Base-by-base conservation (phyloP, 305 asterid species). In the Ilex paraguariensis region DNA sequence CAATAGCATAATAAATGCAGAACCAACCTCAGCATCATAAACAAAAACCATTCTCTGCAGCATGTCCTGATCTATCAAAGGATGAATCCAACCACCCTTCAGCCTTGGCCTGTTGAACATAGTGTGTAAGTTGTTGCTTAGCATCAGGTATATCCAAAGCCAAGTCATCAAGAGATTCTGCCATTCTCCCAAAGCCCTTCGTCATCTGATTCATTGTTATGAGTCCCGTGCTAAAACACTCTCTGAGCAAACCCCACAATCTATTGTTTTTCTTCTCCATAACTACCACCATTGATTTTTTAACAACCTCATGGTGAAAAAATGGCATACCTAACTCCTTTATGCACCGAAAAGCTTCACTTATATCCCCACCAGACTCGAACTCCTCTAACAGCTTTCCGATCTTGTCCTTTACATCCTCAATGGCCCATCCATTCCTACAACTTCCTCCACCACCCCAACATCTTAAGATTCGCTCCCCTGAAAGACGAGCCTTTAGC, bases 251-350 rank as follows among this genome's bases (percentile, higher is more conserved):
- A 10, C 73, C 39, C 97, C 98, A 92, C 65, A 84, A 46, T 57
- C 93, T 78, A 52, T 84, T 88, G 36, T 82, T 82, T 74, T 75
- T 84, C 55, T 79, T 90, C 87, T 92, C 97, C 81, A 87, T 90
- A 5, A 89, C 77, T 3, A 72, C 72, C 58, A 89, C 88, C 63
- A 92, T 21, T 4, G 81, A 70, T 65, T 82, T 89, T 73, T 91
- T 91, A 66, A 91, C 95, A 3, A 88, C 97, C 63, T 91, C 97
- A 54, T 91, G 98, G 60, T 91, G 98, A 17, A 91, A 91, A 59
- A 91, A 91, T 12, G 98, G 95, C 98, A 91, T 91, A 13, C 97
- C 87, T 16, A 91, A 63, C 53, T 91, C 98, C 78, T 85, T 92
- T 66, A 92, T 85, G 84, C 98, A 92, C 3, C 87, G 68, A 57